Conservation (phyloP, 148 eudicot species). For the Rhododendron vialii region DNA sequence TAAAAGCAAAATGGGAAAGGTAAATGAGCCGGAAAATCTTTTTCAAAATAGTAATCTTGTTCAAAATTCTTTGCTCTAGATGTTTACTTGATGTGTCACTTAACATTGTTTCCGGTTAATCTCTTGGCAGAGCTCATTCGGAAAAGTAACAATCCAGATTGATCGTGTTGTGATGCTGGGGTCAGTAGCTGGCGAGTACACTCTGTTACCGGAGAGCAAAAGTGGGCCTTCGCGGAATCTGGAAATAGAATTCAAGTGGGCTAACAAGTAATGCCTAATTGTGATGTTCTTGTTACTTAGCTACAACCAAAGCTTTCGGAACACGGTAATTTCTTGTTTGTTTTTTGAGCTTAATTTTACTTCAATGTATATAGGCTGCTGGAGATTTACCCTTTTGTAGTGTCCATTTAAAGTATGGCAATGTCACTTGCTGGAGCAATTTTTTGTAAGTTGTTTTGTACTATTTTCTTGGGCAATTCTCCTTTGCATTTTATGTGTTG, state of each 20-base stretch:
- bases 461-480: slow-evolving; percentile 7
- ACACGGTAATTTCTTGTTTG: background rate
- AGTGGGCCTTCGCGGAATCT: slow-evolving; percentile 86
- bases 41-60: background rate
- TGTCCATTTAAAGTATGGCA: slow-evolving; percentile 8
- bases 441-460: slow-evolving; percentile 23
- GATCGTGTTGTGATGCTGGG: slow-evolving; percentile 97
- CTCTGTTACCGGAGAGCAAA: slow-evolving; percentile 90
- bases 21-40: slow-evolving; percentile 14
- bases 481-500: slow-evolving; percentile 14
- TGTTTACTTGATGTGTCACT: slow-evolving; percentile 1
- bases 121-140: slow-evolving; percentile 75
- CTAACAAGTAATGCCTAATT: slow-evolving; percentile 43
- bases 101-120: background rate
- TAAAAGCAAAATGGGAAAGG: slow-evolving; percentile 99
- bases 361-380: slow-evolving; percentile 24
- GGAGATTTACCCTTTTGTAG: slow-evolving; percentile 15
- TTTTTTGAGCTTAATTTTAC: slow-evolving; percentile 9
- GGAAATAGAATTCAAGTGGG: slow-evolving; percentile 98
- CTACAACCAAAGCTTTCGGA: slow-evolving; percentile 6
- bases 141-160: slow-evolving; percentile 97
- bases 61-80: background rate
- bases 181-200: slow-evolving; percentile 90
- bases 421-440: slow-evolving; percentile 15
- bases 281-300: background rate